Evolutionary conservation across 2,329 filamentous ascomycete species (phyloP), one percentile per base, ranked within the genome.

Genomic region (Huntiella omanensis): DNA sequence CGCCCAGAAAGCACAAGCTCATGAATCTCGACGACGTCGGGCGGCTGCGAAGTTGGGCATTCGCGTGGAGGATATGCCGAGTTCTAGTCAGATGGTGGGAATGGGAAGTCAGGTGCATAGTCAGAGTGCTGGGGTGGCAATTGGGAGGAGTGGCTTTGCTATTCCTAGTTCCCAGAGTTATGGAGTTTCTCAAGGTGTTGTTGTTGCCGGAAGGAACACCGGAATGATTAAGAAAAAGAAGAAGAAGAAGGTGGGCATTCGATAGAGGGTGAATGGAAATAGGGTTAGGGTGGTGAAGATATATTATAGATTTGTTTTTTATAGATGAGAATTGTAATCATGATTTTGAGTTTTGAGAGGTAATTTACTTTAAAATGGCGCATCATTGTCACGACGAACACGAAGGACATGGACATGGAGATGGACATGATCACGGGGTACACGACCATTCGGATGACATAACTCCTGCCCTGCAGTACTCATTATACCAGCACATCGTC

Each of bases 391-490:
- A 70, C 57, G 64, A 70, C 51, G 68, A 71, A 51, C 67, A 71
- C 54, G 58, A 57, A 17, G 58, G 64, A 51, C 69, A 74, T 52
- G 64, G 67, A 52, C 65, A 70, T 54, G 67, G 61, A 48, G 6
- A 28, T 28, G 65, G 66, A 52, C 64, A 67, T 53, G 70, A 75
- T 53, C 68, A 67, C 49, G 22, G 8, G 22, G 67, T 77, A 54
- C 86, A 95, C 60, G 86, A 94, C 61, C 88, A 95, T 64, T 80
- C 75, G 40, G 83, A 96, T 65, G 88, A 96, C 66, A 75, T 94
- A 55, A 87, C 83, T 1, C 91, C 91, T 1, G 88, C 87, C 1
- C 69, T 95, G 12, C 88, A 96, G 62, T 80, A 79, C 55, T 85
- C 86, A 37, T 77, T 98, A 33, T 96, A 95, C 66, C 77, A 83